Evolutionary conservation across 345 rosid genomes (phyloP).

Genomic region (Eucalyptus fibrosa): DNA sequence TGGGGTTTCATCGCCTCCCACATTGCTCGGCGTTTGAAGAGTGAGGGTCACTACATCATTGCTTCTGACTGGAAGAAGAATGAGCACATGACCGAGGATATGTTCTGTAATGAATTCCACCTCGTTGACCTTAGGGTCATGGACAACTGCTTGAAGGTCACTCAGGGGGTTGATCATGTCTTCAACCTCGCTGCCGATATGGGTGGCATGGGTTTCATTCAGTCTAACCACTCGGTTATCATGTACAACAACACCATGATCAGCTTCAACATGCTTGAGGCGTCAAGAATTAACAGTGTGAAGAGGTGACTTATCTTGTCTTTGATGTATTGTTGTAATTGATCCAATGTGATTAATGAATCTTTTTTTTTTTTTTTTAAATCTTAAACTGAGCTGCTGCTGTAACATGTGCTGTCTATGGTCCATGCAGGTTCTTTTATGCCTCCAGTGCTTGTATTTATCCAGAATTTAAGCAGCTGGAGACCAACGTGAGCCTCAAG

Average conservation of each 20-base stretch:
- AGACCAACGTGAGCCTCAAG: slow-evolving; percentile 95
- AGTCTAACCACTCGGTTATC: slow-evolving; percentile 95
- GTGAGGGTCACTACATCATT: slow-evolving; percentile 89
- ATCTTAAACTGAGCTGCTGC: neutral
- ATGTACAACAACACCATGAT: slow-evolving; percentile 99
- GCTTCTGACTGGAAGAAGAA: slow-evolving; percentile 99
- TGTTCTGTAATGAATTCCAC: slow-evolving; percentile 96
- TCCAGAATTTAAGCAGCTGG: slow-evolving; percentile 97
- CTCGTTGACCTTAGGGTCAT: slow-evolving; percentile 94
- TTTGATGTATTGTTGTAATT: neutral
- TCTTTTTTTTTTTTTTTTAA: neutral
- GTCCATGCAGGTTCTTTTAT: slow-evolving; percentile 68
- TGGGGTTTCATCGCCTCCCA: slow-evolving; percentile 98
- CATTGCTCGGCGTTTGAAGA: slow-evolving; percentile 94
- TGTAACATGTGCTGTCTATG: neutral
- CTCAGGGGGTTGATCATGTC: slow-evolving; percentile 67
- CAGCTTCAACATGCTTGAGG: slow-evolving; percentile 97
- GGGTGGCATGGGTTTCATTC: slow-evolving; percentile 99
- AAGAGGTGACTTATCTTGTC: slow-evolving; percentile 42
- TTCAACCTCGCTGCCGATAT: slow-evolving; percentile 99
- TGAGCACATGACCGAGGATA: slow-evolving; percentile 96
- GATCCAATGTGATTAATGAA: neutral
- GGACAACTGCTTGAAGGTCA: slow-evolving; percentile 92
- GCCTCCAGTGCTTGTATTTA: slow-evolving; percentile 99
- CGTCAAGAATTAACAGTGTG: slow-evolving; percentile 77